Conservation (phyloP, 805 yeast genomes). For the Candida sphagnicola region DNA sequence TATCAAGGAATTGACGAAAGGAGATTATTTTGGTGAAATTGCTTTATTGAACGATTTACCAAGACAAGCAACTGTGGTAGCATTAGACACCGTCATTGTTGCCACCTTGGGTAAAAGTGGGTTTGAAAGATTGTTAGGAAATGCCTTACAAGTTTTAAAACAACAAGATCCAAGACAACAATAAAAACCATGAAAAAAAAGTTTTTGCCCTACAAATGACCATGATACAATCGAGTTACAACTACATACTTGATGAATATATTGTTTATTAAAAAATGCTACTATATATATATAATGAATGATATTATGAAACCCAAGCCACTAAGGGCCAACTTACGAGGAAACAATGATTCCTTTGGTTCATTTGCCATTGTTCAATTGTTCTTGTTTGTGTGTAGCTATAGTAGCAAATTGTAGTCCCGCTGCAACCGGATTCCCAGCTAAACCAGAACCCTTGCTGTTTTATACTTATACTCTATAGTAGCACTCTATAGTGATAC, state of each 20-base stretch:
- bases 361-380: no score
- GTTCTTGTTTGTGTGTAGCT: no score
- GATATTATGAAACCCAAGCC: constrained; percentile 1
- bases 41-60: constrained; percentile 90
- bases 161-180: constrained; percentile 67
- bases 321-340: no score
- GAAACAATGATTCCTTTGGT: no score
- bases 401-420: no score
- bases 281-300: constrained; percentile 4
- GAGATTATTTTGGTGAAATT: constrained; percentile 95
- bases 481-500: no score
- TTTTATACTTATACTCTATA: no score
- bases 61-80: constrained; percentile 89
- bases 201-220: no score
- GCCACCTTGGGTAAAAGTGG: constrained; percentile 93
- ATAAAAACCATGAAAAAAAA: no score
- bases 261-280: background rate
- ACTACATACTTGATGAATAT: background rate
- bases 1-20: constrained; percentile 59
- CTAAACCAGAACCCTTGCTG: no score
- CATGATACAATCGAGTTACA: background rate
- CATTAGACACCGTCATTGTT: constrained; percentile 70
- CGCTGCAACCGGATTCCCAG: no score
- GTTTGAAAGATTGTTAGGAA: constrained; percentile 90
- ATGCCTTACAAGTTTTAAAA: constrained; percentile 85